Evolutionary conservation across 2,329 filamentous ascomycete genomes (phyloP).

Genomic region (Thielaviopsis euricoi): DNA sequence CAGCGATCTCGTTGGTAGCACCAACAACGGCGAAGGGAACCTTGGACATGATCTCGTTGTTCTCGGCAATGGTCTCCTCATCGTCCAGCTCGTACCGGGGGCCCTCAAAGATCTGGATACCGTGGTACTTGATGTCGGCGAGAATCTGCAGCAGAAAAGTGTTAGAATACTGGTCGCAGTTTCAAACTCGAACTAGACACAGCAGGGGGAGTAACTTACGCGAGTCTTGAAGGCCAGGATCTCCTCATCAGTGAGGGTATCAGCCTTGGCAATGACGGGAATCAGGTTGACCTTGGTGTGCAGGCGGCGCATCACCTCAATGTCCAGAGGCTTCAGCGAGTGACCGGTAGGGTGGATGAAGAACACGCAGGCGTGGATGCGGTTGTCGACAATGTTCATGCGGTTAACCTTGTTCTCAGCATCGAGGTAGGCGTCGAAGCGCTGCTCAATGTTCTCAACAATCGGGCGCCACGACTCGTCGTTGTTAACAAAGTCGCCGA

Average conservation of each 20-base stretch:
- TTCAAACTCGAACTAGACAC: slow-evolving; percentile 11
- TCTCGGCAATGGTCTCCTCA: slow-evolving; percentile 98
- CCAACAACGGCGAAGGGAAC: slow-evolving; percentile 96
- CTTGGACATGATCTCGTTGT: slow-evolving; percentile 99
- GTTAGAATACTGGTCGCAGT: slow-evolving; percentile 11
- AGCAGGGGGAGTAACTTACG: slow-evolving; percentile 40
- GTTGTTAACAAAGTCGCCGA: slow-evolving; percentile 99
- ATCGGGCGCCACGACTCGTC: slow-evolving; percentile 99
- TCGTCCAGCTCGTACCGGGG: slow-evolving; percentile 97
- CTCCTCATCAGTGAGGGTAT: slow-evolving; percentile 95
- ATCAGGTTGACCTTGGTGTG: slow-evolving; percentile 99
- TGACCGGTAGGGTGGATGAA: slow-evolving; percentile 99
- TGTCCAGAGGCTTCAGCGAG: slow-evolving; percentile 94
- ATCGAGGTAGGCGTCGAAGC: slow-evolving; percentile 94
- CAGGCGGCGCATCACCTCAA: slow-evolving; percentile 97
- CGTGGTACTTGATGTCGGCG: slow-evolving; percentile 89
- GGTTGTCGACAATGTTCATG: slow-evolving; percentile 99
- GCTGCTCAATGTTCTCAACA: slow-evolving; percentile 98
- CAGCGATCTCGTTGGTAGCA: slow-evolving; percentile 86
- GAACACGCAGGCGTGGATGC: slow-evolving; percentile 97
- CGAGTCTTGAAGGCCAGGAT: slow-evolving; percentile 87
- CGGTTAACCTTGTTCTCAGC: slow-evolving; percentile 99
- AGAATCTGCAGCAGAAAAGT: slow-evolving; percentile 52
- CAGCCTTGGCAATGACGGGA: slow-evolving; percentile 95
- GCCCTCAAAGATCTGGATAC: slow-evolving; percentile 97